Evolutionary conservation across 257 asterid genomes (phyloP).

Genomic region (Solanum phureja): DNA sequence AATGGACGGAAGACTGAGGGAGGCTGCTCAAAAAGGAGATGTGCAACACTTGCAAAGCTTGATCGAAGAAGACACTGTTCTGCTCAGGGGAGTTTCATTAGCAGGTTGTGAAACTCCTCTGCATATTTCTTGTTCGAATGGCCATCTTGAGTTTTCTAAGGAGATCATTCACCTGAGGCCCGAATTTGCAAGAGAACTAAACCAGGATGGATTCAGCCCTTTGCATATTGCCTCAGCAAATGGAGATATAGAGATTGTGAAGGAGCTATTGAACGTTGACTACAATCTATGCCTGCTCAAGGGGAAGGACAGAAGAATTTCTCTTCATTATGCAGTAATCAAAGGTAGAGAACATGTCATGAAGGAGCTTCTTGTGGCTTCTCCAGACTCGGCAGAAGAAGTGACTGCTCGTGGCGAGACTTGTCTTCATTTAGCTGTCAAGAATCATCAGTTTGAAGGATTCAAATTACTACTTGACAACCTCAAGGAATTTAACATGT

Average conservation of each 20-base stretch:
- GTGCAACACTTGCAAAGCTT: neutral
- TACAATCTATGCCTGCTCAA: constrained; percentile 13
- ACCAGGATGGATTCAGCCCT: constrained; percentile 18
- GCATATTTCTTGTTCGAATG: neutral
- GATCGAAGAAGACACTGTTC: neutral
- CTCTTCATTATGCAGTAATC: constrained; percentile 29
- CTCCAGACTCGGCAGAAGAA: constrained; percentile 6
- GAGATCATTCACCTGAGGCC: neutral
- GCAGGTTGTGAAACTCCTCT: neutral
- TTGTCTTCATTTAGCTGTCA: constrained; percentile 28
- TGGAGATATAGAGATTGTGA: constrained; percentile 24
- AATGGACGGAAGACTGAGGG: neutral
- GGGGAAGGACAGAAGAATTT: constrained; percentile 24
- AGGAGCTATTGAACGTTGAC: constrained; percentile 13
- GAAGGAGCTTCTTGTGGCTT: constrained; percentile 4
- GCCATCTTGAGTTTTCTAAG: neutral
- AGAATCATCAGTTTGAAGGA: constrained; percentile 12
- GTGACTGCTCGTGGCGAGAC: constrained; percentile 25
- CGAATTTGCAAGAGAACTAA: neutral
- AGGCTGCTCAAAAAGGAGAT: neutral
- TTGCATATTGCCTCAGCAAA: constrained; percentile 25
- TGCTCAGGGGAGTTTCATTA: neutral
- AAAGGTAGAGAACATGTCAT: constrained; percentile 19
- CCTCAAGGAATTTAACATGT: constrained; percentile 2
- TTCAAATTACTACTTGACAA: constrained; percentile 3